A percentile compares a stretch with the other conserved stretches of the same genome.
phyloP scores from a whole-genome alignment of 2,329 filamentous ascomycete genomes.

The Daldinia eschscholtzii region DNA sequence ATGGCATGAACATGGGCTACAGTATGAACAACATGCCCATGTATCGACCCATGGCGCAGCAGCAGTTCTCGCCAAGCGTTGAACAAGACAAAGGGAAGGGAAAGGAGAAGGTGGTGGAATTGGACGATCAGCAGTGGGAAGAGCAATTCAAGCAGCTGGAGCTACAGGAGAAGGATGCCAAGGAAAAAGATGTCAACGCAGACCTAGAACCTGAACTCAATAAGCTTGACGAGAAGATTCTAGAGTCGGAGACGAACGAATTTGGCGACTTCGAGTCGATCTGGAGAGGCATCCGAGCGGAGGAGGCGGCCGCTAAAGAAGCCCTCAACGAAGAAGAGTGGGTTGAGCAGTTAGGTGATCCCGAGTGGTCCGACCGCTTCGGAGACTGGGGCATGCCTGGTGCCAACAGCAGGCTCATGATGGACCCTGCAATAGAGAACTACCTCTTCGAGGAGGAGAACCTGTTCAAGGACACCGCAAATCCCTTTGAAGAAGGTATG shows the following conservation, averaged over 20 bases:
- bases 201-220: constrained; percentile 90
- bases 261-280: constrained; percentile 92
- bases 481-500: constrained; percentile 93
- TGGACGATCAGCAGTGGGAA: constrained; percentile 96
- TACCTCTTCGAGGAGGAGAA: constrained; percentile 98
- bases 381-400: constrained; percentile 70
- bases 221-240: constrained; percentile 77
- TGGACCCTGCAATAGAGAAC: constrained; percentile 84
- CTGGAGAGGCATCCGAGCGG: constrained; percentile 85
- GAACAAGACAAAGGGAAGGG: constrained; percentile 81
- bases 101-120: constrained; percentile 93
- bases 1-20: constrained; percentile 64
- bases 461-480: constrained; percentile 81
- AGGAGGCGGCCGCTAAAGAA: constrained; percentile 77
- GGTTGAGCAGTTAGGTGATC: constrained; percentile 78
- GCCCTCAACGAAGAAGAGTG: constrained; percentile 72
- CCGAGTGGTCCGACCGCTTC: constrained; percentile 80
- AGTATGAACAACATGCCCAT: constrained; percentile 71
- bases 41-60: constrained; percentile 61
- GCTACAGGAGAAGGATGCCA: constrained; percentile 59
- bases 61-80: constrained; percentile 57
- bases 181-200: constrained; percentile 70
- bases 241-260: constrained; percentile 78
- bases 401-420: constrained; percentile 56
- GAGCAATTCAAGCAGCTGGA: constrained; percentile 90